Evolutionary conservation across 148 eudicot genomes (phyloP).

Genomic region (Persicaria maculosa): DNA sequence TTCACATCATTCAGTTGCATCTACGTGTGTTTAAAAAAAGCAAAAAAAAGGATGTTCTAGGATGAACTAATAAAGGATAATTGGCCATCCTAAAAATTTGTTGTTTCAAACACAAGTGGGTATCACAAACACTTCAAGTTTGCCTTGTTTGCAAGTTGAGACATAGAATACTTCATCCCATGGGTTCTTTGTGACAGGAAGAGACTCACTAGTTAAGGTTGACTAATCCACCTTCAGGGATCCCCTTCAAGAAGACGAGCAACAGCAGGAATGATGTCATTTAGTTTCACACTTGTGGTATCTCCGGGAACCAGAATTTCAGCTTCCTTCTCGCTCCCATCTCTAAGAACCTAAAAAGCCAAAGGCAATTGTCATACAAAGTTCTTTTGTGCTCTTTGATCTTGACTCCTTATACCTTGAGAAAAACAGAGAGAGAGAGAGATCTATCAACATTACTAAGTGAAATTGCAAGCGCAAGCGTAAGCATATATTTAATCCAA

Average conservation of each 20-base stretch:
- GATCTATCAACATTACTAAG: no score
- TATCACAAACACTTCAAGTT: constrained; percentile 82
- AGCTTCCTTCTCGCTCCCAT: constrained; percentile 88
- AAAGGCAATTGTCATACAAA: no score
- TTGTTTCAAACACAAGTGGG: constrained; percentile 99
- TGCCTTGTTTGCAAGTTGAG: constrained; percentile 95
- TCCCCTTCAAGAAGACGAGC: constrained; percentile 98
- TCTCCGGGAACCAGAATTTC: constrained; percentile 87
- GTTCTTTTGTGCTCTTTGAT: no score
- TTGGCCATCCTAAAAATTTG: no score
- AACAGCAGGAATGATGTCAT: constrained; percentile 91
- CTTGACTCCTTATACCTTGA: no score
- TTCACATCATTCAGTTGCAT: no score
- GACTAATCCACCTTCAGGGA: constrained; percentile 87
- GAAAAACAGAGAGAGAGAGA: no score
- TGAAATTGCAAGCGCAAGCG: no score
- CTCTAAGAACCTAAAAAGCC: constrained; percentile 65
- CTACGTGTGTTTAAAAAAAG: no score
- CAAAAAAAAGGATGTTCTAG: no score
- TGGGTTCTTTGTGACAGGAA: constrained; percentile 76
- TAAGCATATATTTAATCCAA: no score
- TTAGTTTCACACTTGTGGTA: constrained; percentile 81
- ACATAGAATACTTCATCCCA: constrained; percentile 89
- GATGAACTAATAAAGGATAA: no score
- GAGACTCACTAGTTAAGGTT: constrained; percentile 95